Percentiles rank a stretch among this genome's conserved stretches.
Evolutionary conservation across 2,329 filamentous ascomycete genomes (phyloP).

Genomic region (Chaetomiaceae sp.): DNA sequence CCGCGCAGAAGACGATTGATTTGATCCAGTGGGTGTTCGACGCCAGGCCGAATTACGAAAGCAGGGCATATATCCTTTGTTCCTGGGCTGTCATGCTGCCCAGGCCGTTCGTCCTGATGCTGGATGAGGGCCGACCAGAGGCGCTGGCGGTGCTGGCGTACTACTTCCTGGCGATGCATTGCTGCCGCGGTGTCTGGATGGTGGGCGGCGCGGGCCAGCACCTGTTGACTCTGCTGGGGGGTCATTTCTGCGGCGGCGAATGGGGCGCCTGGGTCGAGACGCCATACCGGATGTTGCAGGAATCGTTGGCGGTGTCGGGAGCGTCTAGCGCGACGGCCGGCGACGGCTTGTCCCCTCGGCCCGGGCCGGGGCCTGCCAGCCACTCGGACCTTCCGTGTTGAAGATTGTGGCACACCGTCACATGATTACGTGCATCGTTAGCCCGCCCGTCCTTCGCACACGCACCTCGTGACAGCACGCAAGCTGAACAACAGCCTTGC

Average conservation of each 20-base stretch:
- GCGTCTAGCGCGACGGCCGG: neutral
- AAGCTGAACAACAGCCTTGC: neutral
- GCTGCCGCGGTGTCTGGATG: constrained; percentile 30
- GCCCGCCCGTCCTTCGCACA: neutral
- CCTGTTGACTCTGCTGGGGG: constrained; percentile 24
- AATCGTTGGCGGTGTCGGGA: neutral
- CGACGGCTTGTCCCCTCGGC: neutral
- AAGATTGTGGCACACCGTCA: constrained; percentile 12
- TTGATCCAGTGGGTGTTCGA: constrained; percentile 30
- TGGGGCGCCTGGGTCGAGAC: constrained; percentile 29
- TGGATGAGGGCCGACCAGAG: constrained; percentile 33
- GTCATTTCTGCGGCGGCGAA: constrained; percentile 25
- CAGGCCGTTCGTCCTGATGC: constrained; percentile 30
- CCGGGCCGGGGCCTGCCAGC: neutral
- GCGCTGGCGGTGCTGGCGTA: constrained; percentile 36
- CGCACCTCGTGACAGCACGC: neutral
- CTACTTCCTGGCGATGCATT: constrained; percentile 38
- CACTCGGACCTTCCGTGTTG: constrained; percentile 3
- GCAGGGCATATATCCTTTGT: constrained; percentile 26
- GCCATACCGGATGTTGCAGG: constrained; percentile 20
- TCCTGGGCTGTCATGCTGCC: constrained; percentile 33
- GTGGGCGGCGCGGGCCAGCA: constrained; percentile 28
- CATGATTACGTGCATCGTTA: constrained; percentile 10
- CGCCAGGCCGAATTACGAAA: constrained; percentile 9
- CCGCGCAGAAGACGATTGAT: constrained; percentile 22